Evolutionary conservation across 2,329 filamentous ascomycete species (phyloP).

Genomic region (Alternaria alternata): DNA sequence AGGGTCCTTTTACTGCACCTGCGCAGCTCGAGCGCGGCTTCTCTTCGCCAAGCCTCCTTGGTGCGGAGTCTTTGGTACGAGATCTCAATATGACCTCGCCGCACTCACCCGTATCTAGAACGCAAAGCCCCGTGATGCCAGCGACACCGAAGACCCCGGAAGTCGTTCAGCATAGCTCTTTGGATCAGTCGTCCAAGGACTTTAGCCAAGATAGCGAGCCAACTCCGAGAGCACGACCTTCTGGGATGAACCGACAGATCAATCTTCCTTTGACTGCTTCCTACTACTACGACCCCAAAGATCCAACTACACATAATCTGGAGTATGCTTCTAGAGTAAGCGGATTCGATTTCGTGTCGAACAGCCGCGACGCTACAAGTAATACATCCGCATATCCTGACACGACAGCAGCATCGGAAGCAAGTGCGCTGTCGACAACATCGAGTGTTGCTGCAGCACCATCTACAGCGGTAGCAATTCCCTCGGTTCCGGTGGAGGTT

Average conservation of each 20-base stretch:
- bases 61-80: constrained; percentile 58
- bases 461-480: constrained; percentile 31
- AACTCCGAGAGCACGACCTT: constrained; percentile 48
- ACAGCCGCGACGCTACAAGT: constrained; percentile 25
- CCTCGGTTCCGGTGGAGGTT: constrained; percentile 32
- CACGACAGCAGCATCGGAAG: constrained; percentile 37
- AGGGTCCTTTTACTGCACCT: constrained; percentile 25
- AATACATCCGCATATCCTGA: constrained; percentile 38
- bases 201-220: constrained; percentile 46
- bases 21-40: constrained; percentile 35
- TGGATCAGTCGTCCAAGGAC: constrained; percentile 35
- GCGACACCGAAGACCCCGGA: constrained; percentile 50
- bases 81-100: constrained; percentile 60
- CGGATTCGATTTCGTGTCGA: constrained; percentile 52
- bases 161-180: constrained; percentile 44
- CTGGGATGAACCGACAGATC: constrained; percentile 54
- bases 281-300: constrained; percentile 55
- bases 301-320: constrained; percentile 55
- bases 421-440: constrained; percentile 23
- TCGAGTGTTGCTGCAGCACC: constrained; percentile 24
- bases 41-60: constrained; percentile 54
- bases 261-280: constrained; percentile 55
- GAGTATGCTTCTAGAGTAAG: constrained; percentile 58
- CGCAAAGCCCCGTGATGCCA: constrained; percentile 48
- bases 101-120: constrained; percentile 49